Percentiles rank a stretch among this genome's conserved stretches.
Evolutionary conservation across 129 eudicot genomes (phyloP).

Genomic region (Flaveria brownii): DNA sequence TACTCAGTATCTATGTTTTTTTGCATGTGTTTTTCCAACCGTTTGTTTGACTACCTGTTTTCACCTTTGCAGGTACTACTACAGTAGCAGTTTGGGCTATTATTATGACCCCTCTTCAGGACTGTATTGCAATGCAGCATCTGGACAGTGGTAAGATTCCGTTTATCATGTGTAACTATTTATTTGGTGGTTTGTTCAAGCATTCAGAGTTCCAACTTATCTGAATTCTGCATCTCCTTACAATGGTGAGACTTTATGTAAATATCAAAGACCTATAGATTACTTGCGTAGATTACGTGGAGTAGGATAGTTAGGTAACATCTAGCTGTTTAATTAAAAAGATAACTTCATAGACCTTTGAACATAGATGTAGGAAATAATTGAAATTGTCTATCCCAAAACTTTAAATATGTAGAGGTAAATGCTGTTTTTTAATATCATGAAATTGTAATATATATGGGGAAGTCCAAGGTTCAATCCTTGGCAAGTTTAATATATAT

Average conservation of each 20-base stretch:
- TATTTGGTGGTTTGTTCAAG: not conserved
- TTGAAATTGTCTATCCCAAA: not conserved
- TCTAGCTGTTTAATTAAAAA: too few species aligned
- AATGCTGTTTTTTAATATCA: not conserved
- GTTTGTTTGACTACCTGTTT: not conserved
- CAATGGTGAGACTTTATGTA: conserved; percentile 8
- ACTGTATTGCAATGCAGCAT: conserved; percentile 69
- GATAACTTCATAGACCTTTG: too few species aligned
- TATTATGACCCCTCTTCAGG: conserved; percentile 85
- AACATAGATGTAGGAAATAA: not conserved
- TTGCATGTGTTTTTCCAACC: conserved; percentile 11
- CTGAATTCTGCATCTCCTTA: conserved; percentile 1
- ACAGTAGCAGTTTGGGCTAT: conserved; percentile 87
- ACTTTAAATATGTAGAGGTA: not conserved
- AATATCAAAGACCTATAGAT: not conserved
- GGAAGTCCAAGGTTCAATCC: too few species aligned
- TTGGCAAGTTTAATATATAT: too few species aligned
- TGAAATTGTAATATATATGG: too few species aligned
- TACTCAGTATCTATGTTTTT: not conserved
- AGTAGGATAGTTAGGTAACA: too few species aligned
- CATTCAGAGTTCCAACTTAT: not conserved
- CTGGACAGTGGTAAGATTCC: conserved; percentile 78
- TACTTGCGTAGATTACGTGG: not conserved
- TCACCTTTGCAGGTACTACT: conserved; percentile 65
- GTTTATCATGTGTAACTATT: not conserved